Base-by-base conservation (phyloP, 805 yeast genomes). In the Starmerella tilneyi region DNA sequence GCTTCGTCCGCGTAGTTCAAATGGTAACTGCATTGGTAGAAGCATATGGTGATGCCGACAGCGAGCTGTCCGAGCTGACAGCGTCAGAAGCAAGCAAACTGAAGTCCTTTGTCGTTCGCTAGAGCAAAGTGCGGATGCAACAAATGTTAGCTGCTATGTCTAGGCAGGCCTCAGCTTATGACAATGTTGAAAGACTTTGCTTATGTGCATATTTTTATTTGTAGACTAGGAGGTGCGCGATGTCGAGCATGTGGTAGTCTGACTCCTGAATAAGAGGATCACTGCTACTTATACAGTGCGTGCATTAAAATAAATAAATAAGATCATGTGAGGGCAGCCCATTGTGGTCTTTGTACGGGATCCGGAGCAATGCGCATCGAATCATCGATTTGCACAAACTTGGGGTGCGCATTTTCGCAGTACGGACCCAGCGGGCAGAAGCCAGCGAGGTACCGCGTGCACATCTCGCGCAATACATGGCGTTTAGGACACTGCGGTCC, bases 381-480 rank as follows among this genome's bases (percentile, higher is more conserved):
- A 40, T 63, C 66, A 48, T 59, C 63, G 36, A 63, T 63, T 15
- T 57, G 63, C 19, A 60, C 40, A 43, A 84, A 84, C 56, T 75
- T 75, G 0, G 96, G 96, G 69, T 92, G 98, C n/a, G 79, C 75
- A 54, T 72, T 56, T 74, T 73, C 73, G 62, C 94, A 84, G 28
- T 74, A 76, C 2, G 78, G 75, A 1, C 97, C 97, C 56, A 77
- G 72, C 1, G 96, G 96, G 65, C 97, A 89, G 59, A 89, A 89
- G 1, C 99, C 98, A 0, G 88, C 77, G 44, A 92, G 60, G 62
- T 76, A 92, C 43, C 79, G 66, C 15, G 81, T 88, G 64, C 99
- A 92, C 48, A 85, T 61, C 46, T 83, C 59, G 7, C 74, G 72
- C 55, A 79, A 79, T 48, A 86, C 69, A 59, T 92, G 99, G 54